These are phyloP conservation scores for Solanum hybrid DNA, from an alignment of 305 asterid genomes.

Conservation along the genomic window DNA sequence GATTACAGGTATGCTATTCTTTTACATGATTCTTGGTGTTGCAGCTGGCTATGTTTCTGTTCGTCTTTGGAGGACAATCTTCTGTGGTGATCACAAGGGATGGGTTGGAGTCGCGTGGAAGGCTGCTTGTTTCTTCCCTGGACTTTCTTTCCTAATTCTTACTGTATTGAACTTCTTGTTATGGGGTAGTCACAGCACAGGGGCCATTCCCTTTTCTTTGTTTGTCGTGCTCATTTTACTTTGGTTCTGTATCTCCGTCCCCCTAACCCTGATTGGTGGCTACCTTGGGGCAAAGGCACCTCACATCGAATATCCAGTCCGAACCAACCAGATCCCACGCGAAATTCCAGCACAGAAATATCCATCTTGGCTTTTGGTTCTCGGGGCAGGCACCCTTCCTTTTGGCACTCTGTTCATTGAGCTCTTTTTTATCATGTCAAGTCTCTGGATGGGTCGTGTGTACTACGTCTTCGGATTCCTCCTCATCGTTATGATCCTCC, in stretches of 20 bases:
- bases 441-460: slow-evolving; percentile 68
- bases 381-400: slow-evolving; percentile 75
- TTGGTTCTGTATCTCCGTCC: slow-evolving; percentile 70
- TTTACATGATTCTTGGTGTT: slow-evolving; percentile 57
- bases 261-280: slow-evolving; percentile 59
- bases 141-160: slow-evolving; percentile 44
- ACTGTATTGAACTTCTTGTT: slow-evolving; percentile 50
- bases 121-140: slow-evolving; percentile 64
- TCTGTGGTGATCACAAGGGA: slow-evolving; percentile 39
- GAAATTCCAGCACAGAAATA: slow-evolving; percentile 65
- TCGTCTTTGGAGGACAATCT: slow-evolving; percentile 60
- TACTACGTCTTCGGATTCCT: slow-evolving; percentile 73
- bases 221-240: slow-evolving; percentile 44
- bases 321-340: slow-evolving; percentile 62
- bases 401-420: slow-evolving; percentile 70
- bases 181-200: slow-evolving; percentile 74
- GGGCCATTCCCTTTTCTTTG: slow-evolving; percentile 60
- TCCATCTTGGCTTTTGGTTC: slow-evolving; percentile 67
- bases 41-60: slow-evolving; percentile 68
- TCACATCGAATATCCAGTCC: slow-evolving; percentile 51
- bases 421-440: slow-evolving; percentile 62
- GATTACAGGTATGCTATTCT: slow-evolving; percentile 55
- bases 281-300: slow-evolving; percentile 55
- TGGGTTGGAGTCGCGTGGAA: slow-evolving; percentile 57
- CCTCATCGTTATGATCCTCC: slow-evolving; percentile 43